phyloP scores from a whole-genome alignment of 306 rosid species.

The Purshia tridentata region DNA sequence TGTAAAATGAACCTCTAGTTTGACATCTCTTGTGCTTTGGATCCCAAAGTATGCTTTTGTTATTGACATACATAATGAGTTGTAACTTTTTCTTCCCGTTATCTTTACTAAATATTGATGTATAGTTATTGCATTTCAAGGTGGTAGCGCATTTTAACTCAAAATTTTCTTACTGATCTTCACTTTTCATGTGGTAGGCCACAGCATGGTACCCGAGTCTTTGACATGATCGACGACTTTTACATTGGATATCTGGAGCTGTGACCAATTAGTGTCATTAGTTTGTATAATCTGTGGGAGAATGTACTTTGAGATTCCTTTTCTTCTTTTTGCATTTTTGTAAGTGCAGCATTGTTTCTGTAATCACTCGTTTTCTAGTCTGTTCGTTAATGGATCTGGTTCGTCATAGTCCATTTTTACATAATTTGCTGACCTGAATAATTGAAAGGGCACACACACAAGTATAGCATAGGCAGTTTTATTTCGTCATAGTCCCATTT shows the following conservation, averaged over 20 bases:
- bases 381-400: background rate
- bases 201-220: constrained; percentile 89
- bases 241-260: constrained; percentile 65
- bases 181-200: constrained; percentile 55
- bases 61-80: background rate
- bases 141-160: no score
- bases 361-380: background rate
- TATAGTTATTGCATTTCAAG: background rate
- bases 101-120: background rate
- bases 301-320: constrained; percentile 15
- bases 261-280: constrained; percentile 16
- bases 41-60: background rate
- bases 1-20: background rate
- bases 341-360: background rate
- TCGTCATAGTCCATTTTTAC: background rate
- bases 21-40: background rate
- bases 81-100: background rate
- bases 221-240: constrained; percentile 88
- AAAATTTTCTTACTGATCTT: background rate
- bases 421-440: background rate
- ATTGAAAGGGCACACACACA: background rate
- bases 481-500: no score
- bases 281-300: constrained; percentile 13
- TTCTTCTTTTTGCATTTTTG: constrained; percentile 9
- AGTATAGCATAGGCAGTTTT: no score